phyloP scores from a whole-genome alignment of 2,329 filamentous ascomycete genomes.

The Colletotrichum sp. region DNA sequence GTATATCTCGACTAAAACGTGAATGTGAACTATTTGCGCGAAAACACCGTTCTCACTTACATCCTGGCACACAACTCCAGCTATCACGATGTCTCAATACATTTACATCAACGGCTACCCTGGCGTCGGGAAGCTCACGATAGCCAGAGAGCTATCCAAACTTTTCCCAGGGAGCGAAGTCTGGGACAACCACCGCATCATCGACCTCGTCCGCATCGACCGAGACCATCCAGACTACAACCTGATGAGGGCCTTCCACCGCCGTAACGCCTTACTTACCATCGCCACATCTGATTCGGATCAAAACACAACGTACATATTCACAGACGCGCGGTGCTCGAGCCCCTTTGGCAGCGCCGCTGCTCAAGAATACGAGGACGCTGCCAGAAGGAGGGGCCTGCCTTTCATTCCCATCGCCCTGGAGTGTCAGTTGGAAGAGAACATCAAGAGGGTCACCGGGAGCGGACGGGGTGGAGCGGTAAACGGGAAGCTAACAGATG shows the following conservation, averaged over 20 bases:
- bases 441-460: slow-evolving; percentile 23
- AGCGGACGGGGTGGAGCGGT: slow-evolving; percentile 2
- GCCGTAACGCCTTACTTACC: background rate
- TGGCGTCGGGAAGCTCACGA: slow-evolving; percentile 34
- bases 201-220: slow-evolving; percentile 29
- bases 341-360: background rate
- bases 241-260: slow-evolving; percentile 16
- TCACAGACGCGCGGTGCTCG: slow-evolving; percentile 27
- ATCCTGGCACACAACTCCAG: background rate
- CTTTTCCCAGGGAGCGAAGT: slow-evolving; percentile 28
- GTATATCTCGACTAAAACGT: background rate
- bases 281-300: slow-evolving; percentile 4
- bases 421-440: slow-evolving; percentile 30
- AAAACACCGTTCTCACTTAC: background rate
- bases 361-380: slow-evolving; percentile 25
- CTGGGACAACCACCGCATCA: slow-evolving; percentile 34
- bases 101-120: slow-evolving; percentile 38
- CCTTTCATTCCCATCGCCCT: slow-evolving; percentile 32
- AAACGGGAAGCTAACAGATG: slow-evolving; percentile 27
- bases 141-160: slow-evolving; percentile 31
- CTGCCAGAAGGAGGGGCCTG: slow-evolving; percentile 23
- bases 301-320: slow-evolving; percentile 25
- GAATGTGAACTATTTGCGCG: background rate
- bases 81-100: slow-evolving; percentile 1
- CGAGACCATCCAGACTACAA: slow-evolving; percentile 27